Evolutionary conservation across 169 alveolate species (phyloP), one percentile per base, ranked within the genome.

Genomic region (Blepharisma undulans): DNA sequence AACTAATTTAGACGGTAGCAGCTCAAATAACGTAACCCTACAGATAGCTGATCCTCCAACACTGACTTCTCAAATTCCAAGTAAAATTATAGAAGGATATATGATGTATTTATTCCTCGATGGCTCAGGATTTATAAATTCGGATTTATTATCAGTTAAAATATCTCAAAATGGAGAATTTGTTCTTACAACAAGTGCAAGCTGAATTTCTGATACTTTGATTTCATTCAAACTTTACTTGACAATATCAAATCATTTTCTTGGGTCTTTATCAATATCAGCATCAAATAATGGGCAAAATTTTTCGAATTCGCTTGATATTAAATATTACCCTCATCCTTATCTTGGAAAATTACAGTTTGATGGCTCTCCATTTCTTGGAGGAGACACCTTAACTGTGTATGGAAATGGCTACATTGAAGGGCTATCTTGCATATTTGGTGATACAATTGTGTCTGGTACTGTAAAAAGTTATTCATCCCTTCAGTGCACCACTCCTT

Each of bases 211-310:
- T 29, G 80, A 25, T 74, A 10, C 80, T 0, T 74, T 48, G 66
- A 18, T 5, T 48, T 48, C 66, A 10, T 48, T 48, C 14, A 48
- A 48, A 48, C 8, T 74, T 22, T 25, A 74, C 48, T 74, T 22
- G 12, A 25, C 29, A 4, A 74, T 4, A 18, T 25, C 80, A 74
- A 74, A 22, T 25, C 16, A 8, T 74, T 29, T 74, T 25, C 29
- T 25, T 25, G 33, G 80, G 0, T 74, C 80, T 74, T 29, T 74
- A 74, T 74, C 80, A 74, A 74, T 48, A 10, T 48, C 66, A 3
- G 80, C 80, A 14, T 82, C 89, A 34, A 34, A 82, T 82, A 74
- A 82, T 59, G 89, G 89, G n/a, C 77, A 82, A 10, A 36, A 82
- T 30, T 82, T 82, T 59, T 36, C 77, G 5, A 33, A 79, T 30